Evolutionary conservation across 106 monocot genomes (phyloP).

Genomic region (Dendrobium officinale): DNA sequence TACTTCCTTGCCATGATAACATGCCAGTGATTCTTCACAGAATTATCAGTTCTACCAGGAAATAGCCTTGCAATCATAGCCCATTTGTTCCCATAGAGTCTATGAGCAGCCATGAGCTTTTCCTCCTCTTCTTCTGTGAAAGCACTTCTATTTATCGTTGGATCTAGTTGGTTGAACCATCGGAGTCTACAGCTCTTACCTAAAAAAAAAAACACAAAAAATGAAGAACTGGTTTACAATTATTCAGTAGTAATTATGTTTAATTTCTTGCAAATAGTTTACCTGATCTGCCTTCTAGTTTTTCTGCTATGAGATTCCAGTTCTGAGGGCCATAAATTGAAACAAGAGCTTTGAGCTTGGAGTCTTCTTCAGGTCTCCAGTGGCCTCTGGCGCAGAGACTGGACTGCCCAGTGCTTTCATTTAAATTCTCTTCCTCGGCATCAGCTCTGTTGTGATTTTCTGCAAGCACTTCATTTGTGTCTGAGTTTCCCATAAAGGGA

Average conservation of each 20-base stretch:
- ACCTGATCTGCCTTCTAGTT: conserved; percentile 88
- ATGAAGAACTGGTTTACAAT: background rate
- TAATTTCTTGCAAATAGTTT: no score
- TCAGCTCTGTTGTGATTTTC: background rate
- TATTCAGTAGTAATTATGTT: no score
- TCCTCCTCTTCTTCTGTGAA: conserved; percentile 88
- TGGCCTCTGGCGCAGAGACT: conserved; percentile 75
- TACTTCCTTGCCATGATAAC: conserved; percentile 96
- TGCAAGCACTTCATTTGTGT: no score
- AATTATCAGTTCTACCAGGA: conserved; percentile 84
- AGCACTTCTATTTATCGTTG: conserved; percentile 71
- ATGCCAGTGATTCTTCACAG: conserved; percentile 95
- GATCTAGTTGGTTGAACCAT: conserved; percentile 98
- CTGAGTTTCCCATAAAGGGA: background rate
- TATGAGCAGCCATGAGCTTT: conserved; percentile 77
- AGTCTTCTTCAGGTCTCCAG: conserved; percentile 90
- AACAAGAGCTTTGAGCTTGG: conserved; percentile 78
- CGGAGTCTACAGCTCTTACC: conserved; percentile 90
- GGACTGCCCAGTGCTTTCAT: conserved; percentile 33
- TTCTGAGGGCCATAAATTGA: conserved; percentile 86
- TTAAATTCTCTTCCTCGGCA: conserved; percentile 19
- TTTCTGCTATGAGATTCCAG: conserved; percentile 97
- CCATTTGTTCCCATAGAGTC: conserved; percentile 88
- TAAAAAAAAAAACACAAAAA: conserved; percentile 1
- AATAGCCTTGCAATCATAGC: conserved; percentile 84